Percentiles rank a stretch among this genome's conserved stretches.
phyloP scores from a whole-genome alignment of 2,329 filamentous ascomycete genomes.

The Ambrosiella xylebori region DNA sequence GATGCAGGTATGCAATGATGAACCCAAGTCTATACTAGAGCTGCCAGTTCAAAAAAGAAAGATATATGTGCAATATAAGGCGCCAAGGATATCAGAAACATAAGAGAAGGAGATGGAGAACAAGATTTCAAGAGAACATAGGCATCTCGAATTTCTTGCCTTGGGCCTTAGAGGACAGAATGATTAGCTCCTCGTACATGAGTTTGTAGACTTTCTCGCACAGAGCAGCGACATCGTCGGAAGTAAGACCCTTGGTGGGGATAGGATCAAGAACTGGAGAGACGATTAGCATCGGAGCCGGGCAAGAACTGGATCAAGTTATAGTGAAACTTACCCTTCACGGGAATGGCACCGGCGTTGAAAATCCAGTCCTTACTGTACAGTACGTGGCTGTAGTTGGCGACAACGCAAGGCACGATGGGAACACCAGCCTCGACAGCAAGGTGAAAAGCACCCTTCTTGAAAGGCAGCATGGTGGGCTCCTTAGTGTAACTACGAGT shows the following conservation, averaged over 20 bases:
- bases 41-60: no score
- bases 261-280: slow-evolving; percentile 60
- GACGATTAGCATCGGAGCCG: slow-evolving; percentile 3
- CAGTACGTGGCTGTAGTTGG: slow-evolving; percentile 62
- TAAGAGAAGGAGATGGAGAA: not conserved
- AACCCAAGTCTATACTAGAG: not conserved
- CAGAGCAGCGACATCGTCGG: slow-evolving; percentile 63
- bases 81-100: not conserved
- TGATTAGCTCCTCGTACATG: slow-evolving; percentile 53
- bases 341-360: slow-evolving; percentile 50
- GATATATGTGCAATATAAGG: not conserved
- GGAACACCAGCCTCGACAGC: slow-evolving; percentile 87
- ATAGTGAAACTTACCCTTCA: slow-evolving; percentile 43
- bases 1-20: not conserved
- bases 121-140: not conserved
- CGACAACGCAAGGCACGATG: slow-evolving; percentile 69
- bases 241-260: slow-evolving; percentile 51
- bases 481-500: slow-evolving; percentile 78
- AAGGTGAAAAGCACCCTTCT: slow-evolving; percentile 95
- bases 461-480: slow-evolving; percentile 78
- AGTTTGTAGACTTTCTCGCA: slow-evolving; percentile 49
- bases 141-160: slow-evolving; percentile 19
- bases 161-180: slow-evolving; percentile 34
- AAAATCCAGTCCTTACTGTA: slow-evolving; percentile 48
- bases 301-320: not conserved